A percentile compares a stretch with the other conserved stretches of the same genome.
Conservation (phyloP, 352 stramenopile species). For the Pythium sp. region DNA sequence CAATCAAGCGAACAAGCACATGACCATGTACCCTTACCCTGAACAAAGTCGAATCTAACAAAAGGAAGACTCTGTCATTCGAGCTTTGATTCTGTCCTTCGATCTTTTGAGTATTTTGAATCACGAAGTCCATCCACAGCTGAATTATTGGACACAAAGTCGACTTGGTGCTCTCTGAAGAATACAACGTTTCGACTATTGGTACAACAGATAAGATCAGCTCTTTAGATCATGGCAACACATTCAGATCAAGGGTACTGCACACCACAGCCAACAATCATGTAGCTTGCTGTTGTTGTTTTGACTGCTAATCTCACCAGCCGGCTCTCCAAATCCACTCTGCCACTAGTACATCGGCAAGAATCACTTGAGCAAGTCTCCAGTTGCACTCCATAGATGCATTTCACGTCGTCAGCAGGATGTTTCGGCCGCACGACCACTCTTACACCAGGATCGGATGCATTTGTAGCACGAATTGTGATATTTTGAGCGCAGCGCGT, state of each 20-base stretch:
- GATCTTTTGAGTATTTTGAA: background rate
- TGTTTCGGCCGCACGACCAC: background rate
- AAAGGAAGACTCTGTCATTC: background rate
- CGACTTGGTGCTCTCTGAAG: background rate
- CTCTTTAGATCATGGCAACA: background rate
- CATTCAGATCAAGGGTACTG: background rate
- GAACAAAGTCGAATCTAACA: background rate
- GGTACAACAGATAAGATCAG: background rate
- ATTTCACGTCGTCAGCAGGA: background rate
- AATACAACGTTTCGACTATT: background rate
- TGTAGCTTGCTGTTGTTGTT: background rate
- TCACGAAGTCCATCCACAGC: background rate
- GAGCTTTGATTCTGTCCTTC: background rate
- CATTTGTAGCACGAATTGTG: background rate
- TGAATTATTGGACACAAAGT: background rate
- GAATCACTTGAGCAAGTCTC: background rate
- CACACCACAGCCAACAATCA: background rate
- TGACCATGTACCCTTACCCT: background rate
- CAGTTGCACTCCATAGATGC: background rate
- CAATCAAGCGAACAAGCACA: background rate
- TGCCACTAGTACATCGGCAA: background rate
- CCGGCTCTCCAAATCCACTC: background rate
- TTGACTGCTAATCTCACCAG: background rate
- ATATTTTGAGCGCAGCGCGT: background rate
- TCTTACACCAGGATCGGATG: background rate